Evolutionary conservation across 2,329 filamentous ascomycete genomes (phyloP).

Genomic region (Lasiodiplodia theobromae): DNA sequence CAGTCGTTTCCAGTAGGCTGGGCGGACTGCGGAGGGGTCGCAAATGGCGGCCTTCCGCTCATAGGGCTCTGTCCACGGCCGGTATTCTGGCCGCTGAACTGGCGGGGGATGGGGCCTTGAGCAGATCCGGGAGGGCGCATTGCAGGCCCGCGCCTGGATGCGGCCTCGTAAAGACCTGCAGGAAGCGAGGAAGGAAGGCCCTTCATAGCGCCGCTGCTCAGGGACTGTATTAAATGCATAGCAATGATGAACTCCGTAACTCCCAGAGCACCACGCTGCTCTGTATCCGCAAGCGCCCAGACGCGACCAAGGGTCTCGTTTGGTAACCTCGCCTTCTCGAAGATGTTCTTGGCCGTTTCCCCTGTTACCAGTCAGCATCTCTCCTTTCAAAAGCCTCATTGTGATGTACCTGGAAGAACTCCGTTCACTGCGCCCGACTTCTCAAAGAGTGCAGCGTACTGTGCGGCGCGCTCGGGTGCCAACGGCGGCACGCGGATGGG

Average conservation of each 20-base stretch:
- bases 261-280: slow-evolving; percentile 86
- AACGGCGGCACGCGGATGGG: slow-evolving; percentile 88
- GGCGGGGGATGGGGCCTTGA: slow-evolving; percentile 75
- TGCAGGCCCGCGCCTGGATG: slow-evolving; percentile 67
- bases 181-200: slow-evolving; percentile 82
- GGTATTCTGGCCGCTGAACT: slow-evolving; percentile 73
- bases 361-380: slow-evolving; percentile 55
- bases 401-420: slow-evolving; percentile 68
- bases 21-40: slow-evolving; percentile 56
- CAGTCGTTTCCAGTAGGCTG: slow-evolving; percentile 73
- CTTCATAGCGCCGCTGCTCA: slow-evolving; percentile 82
- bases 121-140: slow-evolving; percentile 55
- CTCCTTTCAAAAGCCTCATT: not conserved
- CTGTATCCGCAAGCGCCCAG: slow-evolving; percentile 93
- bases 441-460: slow-evolving; percentile 91
- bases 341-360: slow-evolving; percentile 90
- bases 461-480: slow-evolving; percentile 84
- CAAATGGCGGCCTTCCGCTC: slow-evolving; percentile 56
- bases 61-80: slow-evolving; percentile 65
- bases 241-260: slow-evolving; percentile 95
- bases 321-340: slow-evolving; percentile 88
- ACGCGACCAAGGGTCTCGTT: slow-evolving; percentile 93
- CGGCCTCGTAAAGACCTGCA: slow-evolving; percentile 87
- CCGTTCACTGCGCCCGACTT: slow-evolving; percentile 81
- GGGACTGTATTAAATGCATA: slow-evolving; percentile 94